Conservation (phyloP, 805 yeast species). For the Hanseniaspora singularis region DNA sequence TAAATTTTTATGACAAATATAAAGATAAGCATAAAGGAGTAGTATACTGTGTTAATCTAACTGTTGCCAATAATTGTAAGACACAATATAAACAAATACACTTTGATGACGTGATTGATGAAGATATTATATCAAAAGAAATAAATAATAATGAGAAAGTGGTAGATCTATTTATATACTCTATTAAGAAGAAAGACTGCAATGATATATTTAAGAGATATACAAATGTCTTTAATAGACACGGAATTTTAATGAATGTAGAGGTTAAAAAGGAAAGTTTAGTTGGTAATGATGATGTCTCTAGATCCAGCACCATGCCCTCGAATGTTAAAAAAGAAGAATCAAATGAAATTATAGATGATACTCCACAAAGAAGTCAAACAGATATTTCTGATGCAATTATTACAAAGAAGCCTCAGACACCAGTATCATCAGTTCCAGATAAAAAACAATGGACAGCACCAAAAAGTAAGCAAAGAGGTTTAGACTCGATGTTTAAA, state of each 20-base stretch:
- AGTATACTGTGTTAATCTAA: neutral
- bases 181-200: neutral
- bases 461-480: constrained; percentile 12
- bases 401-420: too few relatives aligned
- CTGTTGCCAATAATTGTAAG: neutral
- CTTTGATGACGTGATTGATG: neutral
- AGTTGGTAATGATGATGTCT: neutral
- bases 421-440: neutral
- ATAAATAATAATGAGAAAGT: neutral
- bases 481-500: constrained; percentile 12
- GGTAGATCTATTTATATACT: neutral
- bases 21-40: neutral
- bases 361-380: neutral
- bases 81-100: neutral
- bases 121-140: neutral
- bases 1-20: constrained; percentile 1
- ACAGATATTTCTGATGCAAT: too few relatives aligned
- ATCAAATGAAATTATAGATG: neutral
- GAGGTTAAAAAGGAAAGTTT: neutral
- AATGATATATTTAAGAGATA: neutral
- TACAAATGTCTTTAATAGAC: constrained; percentile 3
- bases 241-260: neutral
- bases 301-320: constrained; percentile 1
- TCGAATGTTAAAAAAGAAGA: constrained; percentile 1
- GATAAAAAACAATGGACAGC: constrained; percentile 9